Percentiles rank a stretch among this genome's conserved stretches.
Evolutionary conservation across 148 eudicot genomes (phyloP).

Genomic region (Simmondsia chinensis): DNA sequence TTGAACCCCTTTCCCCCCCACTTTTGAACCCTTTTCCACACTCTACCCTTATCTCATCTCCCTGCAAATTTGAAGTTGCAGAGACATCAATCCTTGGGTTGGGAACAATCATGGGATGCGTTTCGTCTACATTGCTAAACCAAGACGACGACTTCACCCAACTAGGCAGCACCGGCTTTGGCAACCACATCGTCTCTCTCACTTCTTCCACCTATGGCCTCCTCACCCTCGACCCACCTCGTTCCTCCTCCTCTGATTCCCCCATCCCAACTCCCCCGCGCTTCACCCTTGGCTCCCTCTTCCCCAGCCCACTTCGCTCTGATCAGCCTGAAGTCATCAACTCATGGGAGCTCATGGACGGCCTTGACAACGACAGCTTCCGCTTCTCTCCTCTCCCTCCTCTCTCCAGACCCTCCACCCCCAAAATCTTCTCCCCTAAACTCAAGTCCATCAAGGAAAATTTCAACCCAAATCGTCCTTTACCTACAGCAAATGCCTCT

Average conservation of each 20-base stretch:
- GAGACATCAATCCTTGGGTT: neutral
- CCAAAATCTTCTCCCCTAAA: conserved; percentile 14
- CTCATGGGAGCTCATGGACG: conserved; percentile 93
- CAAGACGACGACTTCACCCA: conserved; percentile 60
- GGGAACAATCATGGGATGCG: conserved; percentile 47
- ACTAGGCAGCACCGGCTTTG: conserved; percentile 29
- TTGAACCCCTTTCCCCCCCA: too few relatives aligned
- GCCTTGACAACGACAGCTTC: conserved; percentile 60
- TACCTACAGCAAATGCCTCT: neutral
- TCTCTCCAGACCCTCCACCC: neutral
- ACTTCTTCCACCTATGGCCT: conserved; percentile 80
- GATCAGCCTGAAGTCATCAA: conserved; percentile 70
- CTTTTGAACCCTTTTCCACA: too few relatives aligned
- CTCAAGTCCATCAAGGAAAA: conserved; percentile 27
- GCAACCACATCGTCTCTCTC: conserved; percentile 77
- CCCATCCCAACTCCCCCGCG: conserved; percentile 14
- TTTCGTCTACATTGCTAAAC: conserved; percentile 56
- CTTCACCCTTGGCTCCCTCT: conserved; percentile 18
- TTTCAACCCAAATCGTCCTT: conserved; percentile 26
- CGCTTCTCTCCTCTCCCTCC: conserved; percentile 32
- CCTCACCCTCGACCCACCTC: conserved; percentile 14
- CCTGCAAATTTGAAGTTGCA: neutral
- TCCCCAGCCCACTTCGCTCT: conserved; percentile 13
- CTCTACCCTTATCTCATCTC: too few relatives aligned
- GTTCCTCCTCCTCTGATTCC: conserved; percentile 12